These are phyloP conservation scores for Calocybe cyanea DNA, from an alignment of 768 basidiomycete genomes.

Conservation along the genomic window DNA sequence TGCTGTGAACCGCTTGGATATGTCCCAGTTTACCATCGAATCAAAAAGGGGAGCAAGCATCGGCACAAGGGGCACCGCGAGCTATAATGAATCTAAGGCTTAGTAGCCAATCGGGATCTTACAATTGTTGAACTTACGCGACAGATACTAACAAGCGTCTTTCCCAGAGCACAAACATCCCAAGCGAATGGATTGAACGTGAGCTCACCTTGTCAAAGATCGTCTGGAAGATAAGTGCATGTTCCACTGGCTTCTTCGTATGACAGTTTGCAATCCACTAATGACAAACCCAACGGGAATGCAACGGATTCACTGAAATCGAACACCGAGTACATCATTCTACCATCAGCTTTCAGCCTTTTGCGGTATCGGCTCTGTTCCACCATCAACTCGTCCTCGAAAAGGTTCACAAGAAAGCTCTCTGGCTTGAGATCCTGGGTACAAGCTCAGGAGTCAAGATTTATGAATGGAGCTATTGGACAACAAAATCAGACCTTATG, in stretches of 20 bases:
- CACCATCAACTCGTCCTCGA: neutral
- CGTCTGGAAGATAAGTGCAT: constrained; percentile 9
- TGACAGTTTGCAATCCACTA: constrained; percentile 7
- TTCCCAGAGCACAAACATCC: constrained; percentile 20
- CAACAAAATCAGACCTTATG: too few relatives aligned
- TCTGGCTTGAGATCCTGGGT: neutral
- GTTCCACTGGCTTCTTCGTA: too few relatives aligned
- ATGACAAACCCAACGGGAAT: constrained; percentile 16
- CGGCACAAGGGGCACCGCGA: constrained; percentile 11
- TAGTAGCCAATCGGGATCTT: neutral
- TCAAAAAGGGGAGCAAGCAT: constrained; percentile 11
- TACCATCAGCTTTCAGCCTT: constrained; percentile 9
- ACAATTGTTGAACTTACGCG: constrained; percentile 8
- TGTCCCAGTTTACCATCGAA: constrained; percentile 7
- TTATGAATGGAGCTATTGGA: too few relatives aligned
- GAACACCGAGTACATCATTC: constrained; percentile 19
- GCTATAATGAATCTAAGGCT: neutral
- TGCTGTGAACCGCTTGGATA: constrained; percentile 7
- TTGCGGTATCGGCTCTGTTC: neutral
- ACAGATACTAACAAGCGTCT: constrained; percentile 1
- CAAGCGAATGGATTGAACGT: constrained; percentile 24
- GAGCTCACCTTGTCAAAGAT: constrained; percentile 20
- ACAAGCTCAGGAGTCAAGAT: too few relatives aligned
- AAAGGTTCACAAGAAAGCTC: constrained; percentile 15
- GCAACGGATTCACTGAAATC: too few relatives aligned